A percentile compares a stretch with the other conserved stretches of the same genome.
Conservation (phyloP, 331 rosid genomes). For the Acacia concinna region DNA sequence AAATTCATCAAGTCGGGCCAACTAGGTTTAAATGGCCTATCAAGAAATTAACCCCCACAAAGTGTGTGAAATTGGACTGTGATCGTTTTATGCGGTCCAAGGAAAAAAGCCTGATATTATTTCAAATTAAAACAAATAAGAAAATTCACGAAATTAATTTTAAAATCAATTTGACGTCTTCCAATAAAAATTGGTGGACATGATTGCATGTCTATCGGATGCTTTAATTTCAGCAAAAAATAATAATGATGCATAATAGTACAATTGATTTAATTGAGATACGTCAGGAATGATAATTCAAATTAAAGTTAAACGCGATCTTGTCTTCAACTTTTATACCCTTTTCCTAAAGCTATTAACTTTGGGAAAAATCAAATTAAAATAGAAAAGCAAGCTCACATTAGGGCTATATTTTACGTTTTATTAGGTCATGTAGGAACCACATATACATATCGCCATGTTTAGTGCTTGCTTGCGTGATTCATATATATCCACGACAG, state of each 20-base stretch:
- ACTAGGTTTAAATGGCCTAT: background rate
- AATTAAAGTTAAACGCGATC: conserved; percentile 30
- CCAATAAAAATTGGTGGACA: background rate
- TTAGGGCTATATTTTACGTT: background rate
- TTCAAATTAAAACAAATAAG: background rate
- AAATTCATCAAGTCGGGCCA: background rate
- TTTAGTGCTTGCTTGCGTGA: background rate
- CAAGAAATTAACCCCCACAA: background rate
- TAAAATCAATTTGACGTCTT: background rate
- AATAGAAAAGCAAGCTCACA: background rate
- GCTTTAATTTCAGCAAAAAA: background rate
- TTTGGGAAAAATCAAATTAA: background rate
- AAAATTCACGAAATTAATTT: no score
- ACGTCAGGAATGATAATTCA: background rate
- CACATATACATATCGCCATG: background rate
- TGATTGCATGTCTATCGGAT: background rate
- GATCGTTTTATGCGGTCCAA: background rate
- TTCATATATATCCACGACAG: conserved; percentile 30
- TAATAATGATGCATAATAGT: background rate
- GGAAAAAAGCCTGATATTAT: background rate
- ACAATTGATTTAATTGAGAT: background rate
- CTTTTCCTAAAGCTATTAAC: background rate
- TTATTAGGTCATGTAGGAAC: conserved; percentile 15
- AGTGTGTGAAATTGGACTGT: background rate
- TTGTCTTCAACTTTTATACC: conserved; percentile 21